A percentile compares a stretch with the other conserved stretches of the same genome.
Conservation (phyloP, 805 yeast genomes). For the Ogataea pilisensis region DNA sequence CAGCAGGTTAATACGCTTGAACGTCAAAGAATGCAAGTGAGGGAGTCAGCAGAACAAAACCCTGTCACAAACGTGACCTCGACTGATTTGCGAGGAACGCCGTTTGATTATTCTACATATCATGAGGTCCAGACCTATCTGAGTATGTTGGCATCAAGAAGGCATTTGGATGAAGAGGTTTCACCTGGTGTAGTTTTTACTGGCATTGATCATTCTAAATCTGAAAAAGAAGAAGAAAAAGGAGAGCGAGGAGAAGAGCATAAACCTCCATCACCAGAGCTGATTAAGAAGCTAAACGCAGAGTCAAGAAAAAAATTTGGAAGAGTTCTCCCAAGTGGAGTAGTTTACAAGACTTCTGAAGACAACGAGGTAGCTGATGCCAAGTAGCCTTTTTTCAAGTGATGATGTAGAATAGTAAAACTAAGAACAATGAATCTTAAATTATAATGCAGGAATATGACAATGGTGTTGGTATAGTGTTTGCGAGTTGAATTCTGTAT, state of each 20-base stretch:
- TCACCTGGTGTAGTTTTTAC: no score
- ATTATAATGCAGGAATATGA: no score
- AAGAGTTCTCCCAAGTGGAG: slow-evolving; percentile 21
- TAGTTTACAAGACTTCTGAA: slow-evolving; percentile 3
- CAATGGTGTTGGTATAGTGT: no score
- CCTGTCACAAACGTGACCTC: neutral
- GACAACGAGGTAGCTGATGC: neutral
- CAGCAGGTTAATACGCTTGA: neutral
- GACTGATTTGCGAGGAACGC: neutral
- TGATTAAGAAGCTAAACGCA: slow-evolving; percentile 3
- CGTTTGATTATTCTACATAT: neutral
- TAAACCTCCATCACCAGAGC: neutral
- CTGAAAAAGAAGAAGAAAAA: no score
- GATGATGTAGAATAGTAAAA: no score
- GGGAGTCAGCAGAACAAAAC: neutral
- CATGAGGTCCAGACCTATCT: neutral
- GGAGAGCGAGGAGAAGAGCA: neutral
- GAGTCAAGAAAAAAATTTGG: slow-evolving; percentile 19
- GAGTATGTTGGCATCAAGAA: neutral
- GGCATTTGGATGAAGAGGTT: no score
- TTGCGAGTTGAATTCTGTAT: no score
- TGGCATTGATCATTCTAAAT: no score
- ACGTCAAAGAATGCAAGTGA: neutral
- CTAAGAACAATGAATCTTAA: no score
- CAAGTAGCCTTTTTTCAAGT: no score